A percentile compares a stretch with the other conserved stretches of the same genome.
Evolutionary conservation across 331 rosid genomes (phyloP).

Genomic region (Rhamnella rubrinervis): DNA sequence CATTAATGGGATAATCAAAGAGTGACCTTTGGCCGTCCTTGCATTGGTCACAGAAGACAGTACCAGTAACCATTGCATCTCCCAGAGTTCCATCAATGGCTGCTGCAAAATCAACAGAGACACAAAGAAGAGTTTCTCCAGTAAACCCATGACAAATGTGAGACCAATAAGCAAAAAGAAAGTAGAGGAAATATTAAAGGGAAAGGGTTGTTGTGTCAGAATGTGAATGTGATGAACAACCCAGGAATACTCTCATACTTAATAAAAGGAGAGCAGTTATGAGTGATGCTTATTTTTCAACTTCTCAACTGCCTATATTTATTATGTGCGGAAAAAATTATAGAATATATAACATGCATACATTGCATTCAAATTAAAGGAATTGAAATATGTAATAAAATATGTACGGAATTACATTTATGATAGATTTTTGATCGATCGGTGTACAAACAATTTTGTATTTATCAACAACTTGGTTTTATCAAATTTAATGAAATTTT

Average conservation of each 20-base stretch:
- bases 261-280: constrained; percentile 1
- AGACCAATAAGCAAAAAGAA: constrained; percentile 7
- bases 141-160: constrained; percentile 51
- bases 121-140: constrained; percentile 32
- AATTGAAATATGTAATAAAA: background rate
- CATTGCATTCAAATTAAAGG: constrained; percentile 9
- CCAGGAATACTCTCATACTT: constrained; percentile 1
- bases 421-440: too few species aligned
- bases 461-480: too few species aligned
- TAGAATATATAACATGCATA: background rate
- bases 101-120: constrained; percentile 39
- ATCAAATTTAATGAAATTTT: too few species aligned
- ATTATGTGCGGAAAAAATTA: constrained; percentile 24
- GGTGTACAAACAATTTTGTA: too few species aligned
- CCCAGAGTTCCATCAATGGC: constrained; percentile 49
- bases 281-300: constrained; percentile 23
- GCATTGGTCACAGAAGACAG: constrained; percentile 93
- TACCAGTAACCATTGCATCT: constrained; percentile 66
- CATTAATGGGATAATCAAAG: constrained; percentile 72
- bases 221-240: constrained; percentile 22
- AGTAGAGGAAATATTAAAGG: constrained; percentile 4
- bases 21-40: constrained; percentile 74
- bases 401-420: too few species aligned
- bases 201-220: constrained; percentile 27
- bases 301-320: constrained; percentile 65